Evolutionary conservation across 768 basidiomycete species (phyloP).

Genomic region (Crassisporium funariophilum): DNA sequence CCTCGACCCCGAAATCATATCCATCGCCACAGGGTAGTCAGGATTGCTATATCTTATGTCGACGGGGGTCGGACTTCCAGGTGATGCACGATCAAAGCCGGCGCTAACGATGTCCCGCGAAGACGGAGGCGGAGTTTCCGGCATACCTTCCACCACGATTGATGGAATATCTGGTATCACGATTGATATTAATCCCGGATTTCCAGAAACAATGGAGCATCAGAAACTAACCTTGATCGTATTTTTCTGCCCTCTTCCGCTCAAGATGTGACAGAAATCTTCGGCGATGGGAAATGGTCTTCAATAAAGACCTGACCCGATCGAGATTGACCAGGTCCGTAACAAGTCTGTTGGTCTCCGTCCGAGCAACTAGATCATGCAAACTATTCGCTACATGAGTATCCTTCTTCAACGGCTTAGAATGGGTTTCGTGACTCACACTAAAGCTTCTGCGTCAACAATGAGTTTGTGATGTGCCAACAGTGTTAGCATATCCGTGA

Average conservation of each 20-base stretch:
- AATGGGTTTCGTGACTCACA: slow-evolving; percentile 52
- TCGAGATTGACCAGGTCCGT: slow-evolving; percentile 85
- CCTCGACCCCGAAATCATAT: slow-evolving; percentile 41
- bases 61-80: slow-evolving; percentile 42
- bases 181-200: neutral
- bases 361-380: slow-evolving; percentile 77
- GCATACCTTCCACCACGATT: slow-evolving; percentile 65
- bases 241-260: slow-evolving; percentile 35
- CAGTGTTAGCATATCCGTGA: slow-evolving; percentile 85
- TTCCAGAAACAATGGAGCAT: neutral
- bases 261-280: slow-evolving; percentile 61
- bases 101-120: slow-evolving; percentile 60
- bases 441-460: slow-evolving; percentile 83
- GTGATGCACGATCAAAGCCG: slow-evolving; percentile 33
- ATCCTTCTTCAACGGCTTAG: neutral
- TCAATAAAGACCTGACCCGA: slow-evolving; percentile 78
- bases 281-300: slow-evolving; percentile 71
- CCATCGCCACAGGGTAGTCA: slow-evolving; percentile 50
- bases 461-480: slow-evolving; percentile 92
- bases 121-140: slow-evolving; percentile 51
- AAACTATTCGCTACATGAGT: slow-evolving; percentile 47
- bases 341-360: slow-evolving; percentile 77
- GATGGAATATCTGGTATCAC: slow-evolving; percentile 59
- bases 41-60: slow-evolving; percentile 38
- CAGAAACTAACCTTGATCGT: slow-evolving; percentile 41